Evolutionary conservation across 2,329 filamentous ascomycete genomes (phyloP).

Genomic region (Purpureocillium takamizusanense): DNA sequence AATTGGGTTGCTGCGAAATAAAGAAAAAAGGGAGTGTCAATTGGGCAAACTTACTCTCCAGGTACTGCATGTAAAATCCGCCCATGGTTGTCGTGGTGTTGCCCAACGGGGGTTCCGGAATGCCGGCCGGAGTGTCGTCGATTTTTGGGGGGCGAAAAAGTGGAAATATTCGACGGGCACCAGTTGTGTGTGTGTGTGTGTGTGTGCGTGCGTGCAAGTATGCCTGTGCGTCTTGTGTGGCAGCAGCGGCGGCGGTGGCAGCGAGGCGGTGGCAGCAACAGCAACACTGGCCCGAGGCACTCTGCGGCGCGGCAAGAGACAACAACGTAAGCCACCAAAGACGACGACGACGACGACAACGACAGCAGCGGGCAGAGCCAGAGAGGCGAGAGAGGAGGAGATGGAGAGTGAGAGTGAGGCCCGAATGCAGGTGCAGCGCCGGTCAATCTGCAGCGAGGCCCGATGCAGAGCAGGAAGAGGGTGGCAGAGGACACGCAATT

Average conservation of each 20-base stretch:
- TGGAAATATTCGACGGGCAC: conserved; percentile 10
- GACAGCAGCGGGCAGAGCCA: too few relatives aligned
- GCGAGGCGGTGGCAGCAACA: too few relatives aligned
- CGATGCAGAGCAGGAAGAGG: too few relatives aligned
- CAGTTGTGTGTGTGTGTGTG: conserved; percentile 3
- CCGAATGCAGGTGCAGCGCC: too few relatives aligned
- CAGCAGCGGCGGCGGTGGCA: background rate
- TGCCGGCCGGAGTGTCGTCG: background rate
- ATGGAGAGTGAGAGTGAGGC: background rate
- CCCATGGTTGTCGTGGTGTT: conserved; percentile 37
- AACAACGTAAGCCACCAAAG: background rate
- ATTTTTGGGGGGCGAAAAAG: conserved; percentile 9
- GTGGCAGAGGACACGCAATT: too few relatives aligned
- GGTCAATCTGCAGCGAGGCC: too few relatives aligned
- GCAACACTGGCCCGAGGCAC: too few relatives aligned
- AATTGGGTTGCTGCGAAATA: background rate
- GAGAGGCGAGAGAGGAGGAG: background rate
- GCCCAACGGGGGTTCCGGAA: conserved; percentile 5
- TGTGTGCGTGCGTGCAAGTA: conserved; percentile 3
- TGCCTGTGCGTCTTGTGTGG: background rate
- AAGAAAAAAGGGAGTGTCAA: conserved; percentile 1
- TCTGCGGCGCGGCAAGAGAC: background rate
- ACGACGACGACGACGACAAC: background rate
- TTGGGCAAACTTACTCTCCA: conserved; percentile 56
- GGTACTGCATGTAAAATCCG: conserved; percentile 64